These are phyloP conservation scores for Daldinia concentrica DNA, from an alignment of 495 filamentous ascomycete species.

Conservation along the genomic window DNA sequence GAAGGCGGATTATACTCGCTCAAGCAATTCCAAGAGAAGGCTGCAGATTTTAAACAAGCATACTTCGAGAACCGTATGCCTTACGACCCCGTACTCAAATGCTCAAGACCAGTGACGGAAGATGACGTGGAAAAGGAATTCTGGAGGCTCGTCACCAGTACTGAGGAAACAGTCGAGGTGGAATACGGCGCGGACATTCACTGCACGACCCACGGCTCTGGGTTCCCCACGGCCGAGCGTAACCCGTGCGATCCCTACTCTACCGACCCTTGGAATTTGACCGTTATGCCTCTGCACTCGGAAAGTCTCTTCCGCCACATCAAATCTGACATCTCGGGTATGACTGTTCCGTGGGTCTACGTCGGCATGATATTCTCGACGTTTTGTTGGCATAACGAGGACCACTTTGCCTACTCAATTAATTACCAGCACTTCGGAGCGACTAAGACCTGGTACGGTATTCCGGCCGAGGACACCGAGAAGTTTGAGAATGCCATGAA, in stretches of 20 bases:
- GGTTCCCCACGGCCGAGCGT: constrained; percentile 94
- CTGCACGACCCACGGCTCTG: constrained; percentile 96
- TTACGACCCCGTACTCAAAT: constrained; percentile 84
- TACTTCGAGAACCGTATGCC: constrained; percentile 94
- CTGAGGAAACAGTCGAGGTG: constrained; percentile 95
- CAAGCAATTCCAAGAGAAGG: constrained; percentile 95
- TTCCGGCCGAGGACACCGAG: constrained; percentile 90
- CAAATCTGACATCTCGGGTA: constrained; percentile 98
- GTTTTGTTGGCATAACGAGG: constrained; percentile 99
- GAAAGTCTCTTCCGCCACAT: constrained; percentile 97
- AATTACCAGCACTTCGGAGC: constrained; percentile 99
- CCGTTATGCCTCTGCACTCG: constrained; percentile 86
- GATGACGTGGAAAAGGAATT: constrained; percentile 98
- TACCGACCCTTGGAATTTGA: constrained; percentile 94
- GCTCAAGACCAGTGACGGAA: constrained; percentile 81
- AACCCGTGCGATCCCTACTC: constrained; percentile 87
- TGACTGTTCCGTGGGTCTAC: constrained; percentile 99
- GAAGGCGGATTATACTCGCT: constrained; percentile 97
- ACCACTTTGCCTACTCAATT: constrained; percentile 96
- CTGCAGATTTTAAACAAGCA: constrained; percentile 88
- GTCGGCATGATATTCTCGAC: constrained; percentile 99
- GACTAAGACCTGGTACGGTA: constrained; percentile 99
- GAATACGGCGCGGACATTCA: constrained; percentile 99
- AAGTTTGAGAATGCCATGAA: constrained; percentile 96
- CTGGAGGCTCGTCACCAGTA: constrained; percentile 90